Conservation (phyloP, 2,329 filamentous ascomycete species). For the Fusarium sp. region DNA sequence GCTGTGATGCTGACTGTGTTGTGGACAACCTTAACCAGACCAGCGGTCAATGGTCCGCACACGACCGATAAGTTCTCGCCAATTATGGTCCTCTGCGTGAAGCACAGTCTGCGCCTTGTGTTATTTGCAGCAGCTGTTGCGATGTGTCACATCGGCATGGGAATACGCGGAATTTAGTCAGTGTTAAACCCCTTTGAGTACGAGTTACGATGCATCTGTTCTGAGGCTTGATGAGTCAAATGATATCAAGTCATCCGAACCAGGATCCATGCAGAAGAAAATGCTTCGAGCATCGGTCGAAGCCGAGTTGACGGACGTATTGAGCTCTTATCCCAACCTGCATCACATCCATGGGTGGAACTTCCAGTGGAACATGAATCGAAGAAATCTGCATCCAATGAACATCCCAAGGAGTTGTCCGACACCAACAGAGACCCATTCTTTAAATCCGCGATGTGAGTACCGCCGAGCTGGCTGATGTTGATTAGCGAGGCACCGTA, state of each 20-base stretch:
- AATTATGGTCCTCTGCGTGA: conserved; percentile 5
- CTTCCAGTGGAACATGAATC: conserved; percentile 11
- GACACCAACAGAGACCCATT: conserved; percentile 6
- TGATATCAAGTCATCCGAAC: background rate
- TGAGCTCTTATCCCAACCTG: conserved; percentile 9
- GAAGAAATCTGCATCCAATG: conserved; percentile 22
- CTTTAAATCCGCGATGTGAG: conserved; percentile 8
- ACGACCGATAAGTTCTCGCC: conserved; percentile 2
- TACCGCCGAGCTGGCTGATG: conserved; percentile 25
- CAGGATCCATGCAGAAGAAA: background rate
- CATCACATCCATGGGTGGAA: conserved; percentile 9
- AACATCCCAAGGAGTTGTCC: background rate
- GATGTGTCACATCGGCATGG: background rate
- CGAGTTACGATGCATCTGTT: conserved; percentile 1
- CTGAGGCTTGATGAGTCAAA: conserved; percentile 11
- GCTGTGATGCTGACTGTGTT: conserved; percentile 27
- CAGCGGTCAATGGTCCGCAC: conserved; percentile 29
- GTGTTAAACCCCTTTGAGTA: conserved; percentile 10
- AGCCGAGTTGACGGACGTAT: conserved; percentile 7
- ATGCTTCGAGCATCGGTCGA: conserved; percentile 15
- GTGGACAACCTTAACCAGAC: conserved; percentile 37
- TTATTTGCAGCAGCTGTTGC: conserved; percentile 3
- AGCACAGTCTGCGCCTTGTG: conserved; percentile 9
- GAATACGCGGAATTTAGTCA: conserved; percentile 20
- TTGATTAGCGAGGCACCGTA: conserved; percentile 22